phyloP scores from a whole-genome alignment of 495 filamentous ascomycete genomes.

The Apiosordaria backusii region DNA sequence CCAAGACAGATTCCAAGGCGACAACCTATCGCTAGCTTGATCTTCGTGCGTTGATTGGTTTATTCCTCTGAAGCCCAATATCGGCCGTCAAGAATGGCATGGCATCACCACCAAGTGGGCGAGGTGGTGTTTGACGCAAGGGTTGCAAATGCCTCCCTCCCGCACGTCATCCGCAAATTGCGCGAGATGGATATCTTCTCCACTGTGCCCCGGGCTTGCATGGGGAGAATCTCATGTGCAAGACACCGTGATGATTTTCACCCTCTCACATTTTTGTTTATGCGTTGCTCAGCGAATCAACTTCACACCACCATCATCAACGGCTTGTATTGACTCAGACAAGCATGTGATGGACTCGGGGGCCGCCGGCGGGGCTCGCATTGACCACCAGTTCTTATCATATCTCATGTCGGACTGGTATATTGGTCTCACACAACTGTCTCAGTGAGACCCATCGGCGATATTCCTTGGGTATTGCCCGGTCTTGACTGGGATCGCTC shows the following conservation, averaged over 20 bases:
- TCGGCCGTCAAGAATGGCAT: not conserved
- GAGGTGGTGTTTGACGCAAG: not conserved
- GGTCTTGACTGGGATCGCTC: not conserved
- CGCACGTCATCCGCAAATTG: not conserved
- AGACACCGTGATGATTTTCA: slow-evolving; percentile 4
- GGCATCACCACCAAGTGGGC: not conserved
- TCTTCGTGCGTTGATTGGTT: slow-evolving; percentile 3
- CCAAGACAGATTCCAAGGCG: slow-evolving; percentile 8
- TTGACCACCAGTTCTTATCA: slow-evolving; percentile 3
- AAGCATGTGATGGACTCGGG: slow-evolving; percentile 9
- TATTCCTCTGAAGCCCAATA: slow-evolving; percentile 9
- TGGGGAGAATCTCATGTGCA: slow-evolving; percentile 13
- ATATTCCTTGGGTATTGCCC: not conserved
- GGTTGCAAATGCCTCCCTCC: not conserved
- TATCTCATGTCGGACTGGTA: not conserved
- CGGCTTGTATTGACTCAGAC: not conserved
- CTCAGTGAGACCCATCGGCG: not conserved
- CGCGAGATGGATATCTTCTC: not conserved
- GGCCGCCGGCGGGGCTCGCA: not conserved
- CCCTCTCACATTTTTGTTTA: not conserved
- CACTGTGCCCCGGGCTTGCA: slow-evolving; percentile 12
- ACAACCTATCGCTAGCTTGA: not conserved
- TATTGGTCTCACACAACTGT: not conserved
- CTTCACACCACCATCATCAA: slow-evolving; percentile 10
- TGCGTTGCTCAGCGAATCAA: not conserved